Evolutionary conservation across 1,284 basidiomycete species (phyloP).

Genomic region (Apiotrichum siamense): DNA sequence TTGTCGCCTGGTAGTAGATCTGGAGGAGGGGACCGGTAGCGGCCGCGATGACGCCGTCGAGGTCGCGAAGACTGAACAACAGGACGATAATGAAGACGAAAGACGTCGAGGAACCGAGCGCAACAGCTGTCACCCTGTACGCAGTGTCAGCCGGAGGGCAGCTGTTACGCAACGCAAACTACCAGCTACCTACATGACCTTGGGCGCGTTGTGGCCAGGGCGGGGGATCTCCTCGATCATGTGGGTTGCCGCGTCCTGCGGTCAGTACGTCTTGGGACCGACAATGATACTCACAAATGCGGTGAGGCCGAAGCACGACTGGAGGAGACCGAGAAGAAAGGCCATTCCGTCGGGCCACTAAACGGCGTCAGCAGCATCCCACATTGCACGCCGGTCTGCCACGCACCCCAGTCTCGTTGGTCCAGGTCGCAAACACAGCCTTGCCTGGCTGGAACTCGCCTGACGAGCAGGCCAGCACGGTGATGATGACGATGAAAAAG

Average conservation of each 20-base stretch:
- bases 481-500: conserved; percentile 42
- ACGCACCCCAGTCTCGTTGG: conserved; percentile 43
- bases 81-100: conserved; percentile 60
- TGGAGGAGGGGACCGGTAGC: conserved; percentile 60
- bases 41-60: conserved; percentile 53
- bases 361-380: not conserved
- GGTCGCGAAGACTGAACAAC: conserved; percentile 59
- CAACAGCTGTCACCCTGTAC: conserved; percentile 52
- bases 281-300: conserved; percentile 17
- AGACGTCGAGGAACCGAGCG: conserved; percentile 56
- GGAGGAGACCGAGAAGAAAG: conserved; percentile 47
- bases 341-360: conserved; percentile 47
- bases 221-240: conserved; percentile 27
- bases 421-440: conserved; percentile 45
- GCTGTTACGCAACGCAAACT: not conserved
- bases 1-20: conserved; percentile 59
- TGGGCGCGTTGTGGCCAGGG: conserved; percentile 12
- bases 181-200: conserved; percentile 17
- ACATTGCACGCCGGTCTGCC: not conserved
- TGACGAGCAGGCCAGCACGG: conserved; percentile 35
- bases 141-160: conserved; percentile 6
- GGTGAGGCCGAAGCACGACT: conserved; percentile 45
- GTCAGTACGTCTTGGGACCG: not conserved
- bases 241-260: conserved; percentile 22
- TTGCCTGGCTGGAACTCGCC: conserved; percentile 40